Conservation (phyloP, 2,329 filamentous ascomycete genomes). For the Aspergillus uvarum region DNA sequence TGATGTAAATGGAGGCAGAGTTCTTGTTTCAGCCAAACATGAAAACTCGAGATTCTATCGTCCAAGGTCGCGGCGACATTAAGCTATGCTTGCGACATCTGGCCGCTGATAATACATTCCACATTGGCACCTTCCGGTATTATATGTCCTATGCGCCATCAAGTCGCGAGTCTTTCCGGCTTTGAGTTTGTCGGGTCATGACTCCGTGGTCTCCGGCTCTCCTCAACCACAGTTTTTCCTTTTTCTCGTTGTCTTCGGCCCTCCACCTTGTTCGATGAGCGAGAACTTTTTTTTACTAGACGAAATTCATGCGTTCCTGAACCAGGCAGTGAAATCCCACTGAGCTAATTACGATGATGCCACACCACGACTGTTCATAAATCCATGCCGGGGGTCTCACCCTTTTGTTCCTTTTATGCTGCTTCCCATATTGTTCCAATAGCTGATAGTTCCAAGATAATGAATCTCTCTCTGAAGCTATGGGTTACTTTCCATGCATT, state of each 20-base stretch:
- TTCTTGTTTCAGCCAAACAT: conserved; percentile 2
- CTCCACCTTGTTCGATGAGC: conserved; percentile 7
- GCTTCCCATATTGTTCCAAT: background rate
- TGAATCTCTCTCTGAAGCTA: background rate
- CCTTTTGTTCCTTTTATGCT: conserved; percentile 12
- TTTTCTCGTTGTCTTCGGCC: conserved; percentile 6
- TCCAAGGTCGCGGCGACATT: background rate
- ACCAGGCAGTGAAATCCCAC: conserved; percentile 14
- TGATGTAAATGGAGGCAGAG: conserved; percentile 19
- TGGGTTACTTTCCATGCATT: background rate
- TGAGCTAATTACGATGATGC: conserved; percentile 16
- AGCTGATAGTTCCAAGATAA: background rate
- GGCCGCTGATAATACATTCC: background rate
- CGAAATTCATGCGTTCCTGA: conserved; percentile 15
- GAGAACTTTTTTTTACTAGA: conserved; percentile 15
- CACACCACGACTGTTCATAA: conserved; percentile 11
- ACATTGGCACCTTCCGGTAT: background rate
- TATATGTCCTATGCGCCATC: background rate
- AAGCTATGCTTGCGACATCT: background rate
- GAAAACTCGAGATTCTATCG: background rate
- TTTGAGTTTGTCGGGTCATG: background rate
- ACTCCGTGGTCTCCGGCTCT: background rate
- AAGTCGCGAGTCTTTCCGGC: background rate
- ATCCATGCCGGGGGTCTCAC: background rate
- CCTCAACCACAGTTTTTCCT: background rate